Percentiles rank a stretch among this genome's conserved stretches.
Conservation (phyloP, 805 yeast species). For the Candida manassasensis region DNA sequence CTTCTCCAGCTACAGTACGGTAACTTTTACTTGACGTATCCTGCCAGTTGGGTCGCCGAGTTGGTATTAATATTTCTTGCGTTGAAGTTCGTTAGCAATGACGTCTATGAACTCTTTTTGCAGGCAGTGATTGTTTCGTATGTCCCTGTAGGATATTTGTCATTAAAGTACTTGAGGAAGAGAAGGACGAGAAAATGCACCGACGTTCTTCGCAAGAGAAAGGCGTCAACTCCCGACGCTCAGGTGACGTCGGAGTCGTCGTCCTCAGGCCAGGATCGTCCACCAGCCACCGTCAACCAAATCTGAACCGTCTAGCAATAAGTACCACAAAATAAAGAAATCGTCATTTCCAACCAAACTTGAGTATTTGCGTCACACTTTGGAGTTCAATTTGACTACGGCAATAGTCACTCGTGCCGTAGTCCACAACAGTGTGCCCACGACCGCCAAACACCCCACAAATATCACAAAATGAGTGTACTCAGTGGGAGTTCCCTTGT, state of each 20-base stretch:
- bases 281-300: too few species aligned
- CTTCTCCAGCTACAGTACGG: constrained; percentile 35
- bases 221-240: constrained; percentile 2
- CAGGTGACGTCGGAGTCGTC: too few species aligned
- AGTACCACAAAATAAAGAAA: too few species aligned
- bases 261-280: too few species aligned
- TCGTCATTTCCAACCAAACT: too few species aligned
- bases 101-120: constrained; percentile 21
- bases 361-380: constrained; percentile 12
- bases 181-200: constrained; percentile 18
- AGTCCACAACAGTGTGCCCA: constrained; percentile 26
- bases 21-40: constrained; percentile 31
- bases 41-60: constrained; percentile 29
- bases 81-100: constrained; percentile 25
- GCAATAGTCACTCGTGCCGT: constrained; percentile 18
- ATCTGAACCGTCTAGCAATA: too few species aligned
- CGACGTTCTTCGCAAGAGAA: constrained; percentile 17
- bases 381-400: constrained; percentile 18
- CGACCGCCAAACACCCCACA: constrained; percentile 24
- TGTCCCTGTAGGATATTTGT: constrained; percentile 32
- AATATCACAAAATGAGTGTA: constrained; percentile 29
- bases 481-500: constrained; percentile 19
- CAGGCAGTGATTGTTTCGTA: constrained; percentile 26
- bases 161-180: constrained; percentile 26
- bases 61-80: constrained; percentile 32